Evolutionary conservation across 352 stramenopile genomes (phyloP).

Genomic region (Globisporangium acanthophoron): DNA sequence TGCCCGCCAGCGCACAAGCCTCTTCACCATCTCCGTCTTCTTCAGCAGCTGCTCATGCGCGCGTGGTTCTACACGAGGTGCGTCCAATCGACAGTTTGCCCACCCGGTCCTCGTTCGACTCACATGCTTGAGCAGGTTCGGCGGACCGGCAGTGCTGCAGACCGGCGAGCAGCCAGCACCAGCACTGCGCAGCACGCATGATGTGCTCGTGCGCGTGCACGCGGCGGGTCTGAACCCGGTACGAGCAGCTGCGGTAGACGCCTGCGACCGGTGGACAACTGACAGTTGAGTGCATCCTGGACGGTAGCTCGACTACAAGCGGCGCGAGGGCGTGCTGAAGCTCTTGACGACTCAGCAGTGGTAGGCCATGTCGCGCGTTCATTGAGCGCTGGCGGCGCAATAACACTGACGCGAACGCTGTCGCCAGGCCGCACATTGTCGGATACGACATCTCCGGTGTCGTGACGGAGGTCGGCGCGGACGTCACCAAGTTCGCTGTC

Average conservation of each 20-base stretch:
- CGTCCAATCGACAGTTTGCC: background rate
- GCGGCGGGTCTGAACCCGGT: slow-evolving; percentile 61
- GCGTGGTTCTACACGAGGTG: slow-evolving; percentile 77
- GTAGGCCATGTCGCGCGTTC: slow-evolving; percentile 5
- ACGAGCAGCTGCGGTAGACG: background rate
- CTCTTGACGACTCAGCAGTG: slow-evolving; percentile 41
- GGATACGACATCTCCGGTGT: slow-evolving; percentile 72
- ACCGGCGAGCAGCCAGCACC: slow-evolving; percentile 46
- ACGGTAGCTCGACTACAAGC: slow-evolving; percentile 77
- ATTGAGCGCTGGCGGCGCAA: background rate
- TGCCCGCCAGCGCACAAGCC: background rate
- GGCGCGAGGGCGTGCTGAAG: slow-evolving; percentile 65
- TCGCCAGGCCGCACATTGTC: slow-evolving; percentile 54
- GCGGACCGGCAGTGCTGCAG: slow-evolving; percentile 53
- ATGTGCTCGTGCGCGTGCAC: slow-evolving; percentile 64
- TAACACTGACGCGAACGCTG: background rate
- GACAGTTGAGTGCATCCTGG: background rate
- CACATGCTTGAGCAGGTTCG: slow-evolving; percentile 26
- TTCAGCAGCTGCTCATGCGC: slow-evolving; percentile 31
- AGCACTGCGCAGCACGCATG: slow-evolving; percentile 37
- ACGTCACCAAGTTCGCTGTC: slow-evolving; percentile 47
- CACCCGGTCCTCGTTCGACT: no score
- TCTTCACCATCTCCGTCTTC: background rate
- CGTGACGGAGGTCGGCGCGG: slow-evolving; percentile 41
- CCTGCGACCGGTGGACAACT: background rate